These are phyloP conservation scores for Plenodomus lindquistii DNA, from an alignment of 2,329 filamentous ascomycete species.

Conservation along the genomic window DNA sequence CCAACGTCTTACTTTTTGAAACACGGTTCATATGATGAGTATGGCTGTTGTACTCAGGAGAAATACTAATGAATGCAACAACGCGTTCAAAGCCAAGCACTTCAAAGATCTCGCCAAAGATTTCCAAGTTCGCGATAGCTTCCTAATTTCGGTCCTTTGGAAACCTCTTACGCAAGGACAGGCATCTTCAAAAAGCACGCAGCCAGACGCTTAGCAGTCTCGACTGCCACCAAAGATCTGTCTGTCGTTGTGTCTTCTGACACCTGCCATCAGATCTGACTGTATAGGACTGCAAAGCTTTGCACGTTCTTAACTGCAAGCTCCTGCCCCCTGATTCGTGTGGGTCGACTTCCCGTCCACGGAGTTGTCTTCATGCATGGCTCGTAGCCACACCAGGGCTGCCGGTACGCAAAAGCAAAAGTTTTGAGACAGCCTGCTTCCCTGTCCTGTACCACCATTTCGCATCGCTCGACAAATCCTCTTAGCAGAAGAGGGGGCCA, in stretches of 20 bases:
- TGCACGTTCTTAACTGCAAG: not conserved
- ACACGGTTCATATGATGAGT: not conserved
- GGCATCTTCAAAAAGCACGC: slow-evolving; percentile 17
- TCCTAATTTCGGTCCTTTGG: slow-evolving; percentile 14
- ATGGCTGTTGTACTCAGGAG: not conserved
- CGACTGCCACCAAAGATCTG: slow-evolving; percentile 20
- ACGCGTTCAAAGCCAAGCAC: slow-evolving; percentile 5
- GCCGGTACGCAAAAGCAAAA: not conserved
- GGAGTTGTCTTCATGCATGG: not conserved
- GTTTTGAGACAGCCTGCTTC: not conserved
- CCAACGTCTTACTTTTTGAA: not conserved
- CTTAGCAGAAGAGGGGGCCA: too few species aligned
- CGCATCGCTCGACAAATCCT: too few species aligned
- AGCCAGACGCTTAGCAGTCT: slow-evolving; percentile 23
- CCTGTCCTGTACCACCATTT: too few species aligned
- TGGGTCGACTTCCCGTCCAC: not conserved
- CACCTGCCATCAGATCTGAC: slow-evolving; percentile 13
- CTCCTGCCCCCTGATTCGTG: not conserved
- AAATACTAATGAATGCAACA: not conserved
- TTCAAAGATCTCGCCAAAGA: slow-evolving; percentile 30
- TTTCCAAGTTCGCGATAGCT: slow-evolving; percentile 18
- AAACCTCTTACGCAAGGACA: slow-evolving; percentile 13
- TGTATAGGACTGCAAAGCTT: slow-evolving; percentile 8
- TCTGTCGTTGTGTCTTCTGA: slow-evolving; percentile 26
- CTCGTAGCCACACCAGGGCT: not conserved